Conservation (phyloP, 306 rosid genomes). For the Quercus bicolor region DNA sequence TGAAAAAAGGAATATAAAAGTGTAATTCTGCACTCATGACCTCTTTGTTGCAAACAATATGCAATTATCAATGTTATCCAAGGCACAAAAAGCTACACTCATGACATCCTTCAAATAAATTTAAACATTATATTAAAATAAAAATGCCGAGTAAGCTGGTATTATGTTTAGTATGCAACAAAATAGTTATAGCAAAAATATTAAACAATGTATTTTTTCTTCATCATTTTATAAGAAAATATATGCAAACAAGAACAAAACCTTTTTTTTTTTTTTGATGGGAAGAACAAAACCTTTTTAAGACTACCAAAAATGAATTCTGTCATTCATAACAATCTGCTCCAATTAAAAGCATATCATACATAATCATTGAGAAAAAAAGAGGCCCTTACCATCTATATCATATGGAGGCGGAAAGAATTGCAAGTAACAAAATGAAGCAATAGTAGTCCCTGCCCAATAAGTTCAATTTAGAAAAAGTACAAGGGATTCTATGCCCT, state of each 20-base stretch:
- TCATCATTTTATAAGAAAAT: neutral
- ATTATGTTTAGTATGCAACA: neutral
- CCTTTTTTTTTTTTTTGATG: neutral
- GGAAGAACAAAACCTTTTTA: neutral
- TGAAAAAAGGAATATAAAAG: neutral
- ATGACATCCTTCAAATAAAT: neutral
- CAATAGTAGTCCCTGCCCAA: slow-evolving; percentile 56
- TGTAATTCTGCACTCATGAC: neutral
- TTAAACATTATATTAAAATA: neutral
- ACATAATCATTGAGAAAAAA: slow-evolving; percentile 1
- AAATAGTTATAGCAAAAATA: neutral
- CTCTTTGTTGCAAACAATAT: neutral
- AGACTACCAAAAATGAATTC: neutral
- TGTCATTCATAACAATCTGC: neutral
- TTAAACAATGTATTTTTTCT: neutral
- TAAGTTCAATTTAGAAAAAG: slow-evolving; percentile 28
- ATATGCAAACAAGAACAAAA: neutral
- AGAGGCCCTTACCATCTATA: slow-evolving; percentile 54
- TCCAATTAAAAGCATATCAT: neutral
- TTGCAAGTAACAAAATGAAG: slow-evolving; percentile 90
- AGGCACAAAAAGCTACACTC: neutral
- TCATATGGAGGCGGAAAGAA: slow-evolving; percentile 95
- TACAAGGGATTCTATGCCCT: neutral
- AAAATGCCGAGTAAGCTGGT: neutral
- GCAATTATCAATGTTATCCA: neutral